A percentile compares a stretch with the other conserved stretches of the same genome.
Conservation (phyloP, 1,284 basidiomycete species). For the Boletellus deceptivus region DNA sequence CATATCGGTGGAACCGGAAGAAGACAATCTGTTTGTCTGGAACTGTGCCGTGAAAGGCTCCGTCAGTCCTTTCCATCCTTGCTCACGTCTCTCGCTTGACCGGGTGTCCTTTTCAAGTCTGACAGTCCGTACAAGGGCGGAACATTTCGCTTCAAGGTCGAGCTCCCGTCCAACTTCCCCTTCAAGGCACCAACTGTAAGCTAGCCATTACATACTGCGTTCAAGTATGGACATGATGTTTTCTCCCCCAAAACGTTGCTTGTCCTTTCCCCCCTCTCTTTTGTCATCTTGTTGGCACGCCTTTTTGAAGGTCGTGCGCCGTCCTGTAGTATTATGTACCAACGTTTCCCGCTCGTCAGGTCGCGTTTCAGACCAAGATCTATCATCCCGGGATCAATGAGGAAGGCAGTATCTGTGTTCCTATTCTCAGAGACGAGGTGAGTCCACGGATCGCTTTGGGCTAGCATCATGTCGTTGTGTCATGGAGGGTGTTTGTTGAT, state of each 20-base stretch:
- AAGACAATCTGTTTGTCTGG: constrained; percentile 79
- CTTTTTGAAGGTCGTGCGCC: constrained; percentile 6
- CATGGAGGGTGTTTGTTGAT: constrained; percentile 2
- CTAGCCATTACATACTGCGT: constrained; percentile 7
- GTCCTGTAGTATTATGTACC: constrained; percentile 23
- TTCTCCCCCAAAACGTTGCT: constrained; percentile 29
- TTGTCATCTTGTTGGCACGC: constrained; percentile 2
- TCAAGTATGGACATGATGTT: constrained; percentile 3
- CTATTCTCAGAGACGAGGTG: constrained; percentile 80
- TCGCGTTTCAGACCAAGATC: constrained; percentile 83
- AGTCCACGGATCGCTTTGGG: constrained; percentile 26
- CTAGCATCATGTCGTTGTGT: background rate
- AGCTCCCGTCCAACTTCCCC: constrained; percentile 76
- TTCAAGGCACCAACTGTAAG: constrained; percentile 86
- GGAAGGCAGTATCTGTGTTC: constrained; percentile 81
- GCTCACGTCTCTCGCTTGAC: constrained; percentile 4
- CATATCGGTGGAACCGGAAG: constrained; percentile 61
- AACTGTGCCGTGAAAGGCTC: constrained; percentile 73
- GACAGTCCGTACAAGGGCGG: constrained; percentile 85
- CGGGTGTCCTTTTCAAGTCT: constrained; percentile 40
- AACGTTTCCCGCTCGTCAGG: constrained; percentile 44
- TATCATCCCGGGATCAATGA: constrained; percentile 94
- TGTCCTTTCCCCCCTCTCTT: constrained; percentile 6
- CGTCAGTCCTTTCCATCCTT: constrained; percentile 44
- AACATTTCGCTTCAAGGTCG: constrained; percentile 73